These are phyloP conservation scores for Exobasidium cylindrosporum DNA, from an alignment of 1,284 basidiomycete genomes.

Conservation along the genomic window DNA sequence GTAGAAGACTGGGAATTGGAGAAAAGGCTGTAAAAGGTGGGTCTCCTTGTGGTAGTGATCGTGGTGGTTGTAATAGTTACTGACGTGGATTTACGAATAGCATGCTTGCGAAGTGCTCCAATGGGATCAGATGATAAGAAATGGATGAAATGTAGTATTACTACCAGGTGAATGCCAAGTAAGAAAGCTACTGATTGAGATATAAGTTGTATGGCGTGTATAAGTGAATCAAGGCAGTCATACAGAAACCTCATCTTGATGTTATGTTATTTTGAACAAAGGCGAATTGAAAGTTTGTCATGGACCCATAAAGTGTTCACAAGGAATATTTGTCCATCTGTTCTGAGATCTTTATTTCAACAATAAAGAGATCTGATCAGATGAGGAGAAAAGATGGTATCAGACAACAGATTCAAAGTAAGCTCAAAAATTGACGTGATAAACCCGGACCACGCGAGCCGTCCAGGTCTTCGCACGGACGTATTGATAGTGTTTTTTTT, in stretches of 20 bases:
- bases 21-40: background rate
- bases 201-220: slow-evolving; percentile 2
- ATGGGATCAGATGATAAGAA: slow-evolving; percentile 3
- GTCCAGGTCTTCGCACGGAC: no score
- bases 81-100: background rate
- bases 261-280: background rate
- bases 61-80: background rate
- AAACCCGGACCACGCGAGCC: no score
- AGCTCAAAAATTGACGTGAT: no score
- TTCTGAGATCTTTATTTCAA: no score
- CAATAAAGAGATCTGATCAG: no score
- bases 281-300: no score
- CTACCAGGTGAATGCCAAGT: slow-evolving; percentile 6
- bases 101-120: background rate
- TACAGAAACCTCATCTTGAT: background rate
- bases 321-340: no score
- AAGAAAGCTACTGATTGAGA: slow-evolving; percentile 2
- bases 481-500: no score
- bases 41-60: background rate
- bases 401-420: no score
- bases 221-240: slow-evolving; percentile 4
- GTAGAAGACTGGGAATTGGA: background rate
- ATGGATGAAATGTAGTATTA: slow-evolving; percentile 4
- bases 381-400: no score
- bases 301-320: no score